These are phyloP conservation scores for Aphanomyces astaci DNA, from an alignment of 352 stramenopile genomes.

Conservation along the genomic window DNA sequence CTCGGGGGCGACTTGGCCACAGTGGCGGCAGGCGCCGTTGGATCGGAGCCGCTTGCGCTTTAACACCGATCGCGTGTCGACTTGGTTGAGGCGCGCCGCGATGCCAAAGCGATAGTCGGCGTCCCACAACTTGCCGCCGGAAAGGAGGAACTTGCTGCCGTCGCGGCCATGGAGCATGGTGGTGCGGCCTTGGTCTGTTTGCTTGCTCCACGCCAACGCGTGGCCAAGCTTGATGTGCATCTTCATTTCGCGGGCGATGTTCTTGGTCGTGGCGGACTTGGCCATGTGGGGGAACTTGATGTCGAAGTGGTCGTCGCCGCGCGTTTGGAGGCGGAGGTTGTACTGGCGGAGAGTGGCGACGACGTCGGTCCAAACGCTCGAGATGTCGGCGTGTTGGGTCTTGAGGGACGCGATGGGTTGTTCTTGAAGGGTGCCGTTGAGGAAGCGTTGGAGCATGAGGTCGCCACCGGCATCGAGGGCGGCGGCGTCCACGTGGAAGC, in stretches of 20 bases:
- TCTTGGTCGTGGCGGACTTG: not conserved
- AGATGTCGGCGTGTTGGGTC: not conserved
- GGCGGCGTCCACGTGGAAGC: not conserved
- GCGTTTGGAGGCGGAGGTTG: not conserved
- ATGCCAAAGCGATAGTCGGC: conserved; percentile 19
- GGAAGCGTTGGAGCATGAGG: not conserved
- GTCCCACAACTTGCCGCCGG: not conserved
- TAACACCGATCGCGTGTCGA: conserved; percentile 18
- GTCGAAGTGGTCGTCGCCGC: not conserved
- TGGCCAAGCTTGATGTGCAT: not conserved
- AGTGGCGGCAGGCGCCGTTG: conserved; percentile 1
- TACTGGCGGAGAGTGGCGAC: not conserved
- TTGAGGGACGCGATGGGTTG: not conserved
- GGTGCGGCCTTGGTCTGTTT: not conserved
- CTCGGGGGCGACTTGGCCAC: conserved; percentile 1
- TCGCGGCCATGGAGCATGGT: not conserved
- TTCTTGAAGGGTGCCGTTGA: not conserved
- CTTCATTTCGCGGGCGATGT: conserved; percentile 1
- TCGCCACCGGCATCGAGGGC: not conserved
- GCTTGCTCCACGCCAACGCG: not conserved
- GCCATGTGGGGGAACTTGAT: not conserved
- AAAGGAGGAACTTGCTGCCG: not conserved
- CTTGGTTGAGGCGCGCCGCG: conserved; percentile 15
- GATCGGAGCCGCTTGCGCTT: conserved; percentile 5
- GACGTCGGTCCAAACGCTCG: not conserved